Evolutionary conservation across 2,329 filamentous ascomycete genomes (phyloP), one percentile per base, ranked within the genome.

Genomic region (Botryotinia convoluta): DNA sequence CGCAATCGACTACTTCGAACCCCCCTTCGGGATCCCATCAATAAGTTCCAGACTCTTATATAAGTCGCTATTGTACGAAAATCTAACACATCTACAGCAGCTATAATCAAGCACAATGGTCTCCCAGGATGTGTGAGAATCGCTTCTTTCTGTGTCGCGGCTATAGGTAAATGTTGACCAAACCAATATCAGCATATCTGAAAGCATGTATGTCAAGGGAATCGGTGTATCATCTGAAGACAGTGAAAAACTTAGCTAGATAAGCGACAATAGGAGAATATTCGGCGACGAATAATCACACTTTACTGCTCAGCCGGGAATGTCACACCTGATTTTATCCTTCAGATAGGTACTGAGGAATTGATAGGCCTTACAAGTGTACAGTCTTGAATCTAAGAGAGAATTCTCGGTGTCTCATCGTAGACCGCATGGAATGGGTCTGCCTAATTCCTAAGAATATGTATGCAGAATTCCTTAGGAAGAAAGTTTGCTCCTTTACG

Each of bases 201-300:
- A 14, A 12, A 20, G 29, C 26, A 51, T 51, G 3, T 59, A 10
- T 32, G 4, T 2, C 3, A 29, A 57, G n/a, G 14, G 0, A 39
- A 20, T 62, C 16, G 26, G 14, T 29, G 5, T 20, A 29, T 29
- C 16, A 62, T 42, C 26, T 14, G 8, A 42, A 1, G 14, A 62
- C 0, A 42, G 7, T 26, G 8, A n/a, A 42, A 42, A 9, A 3
- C 0, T 16, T 1, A 1, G 8, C 8, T 20, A 42, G 16, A n/a
- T 18, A 29, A 62, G 29, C 26, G 16, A 29, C 26, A 42, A 62
- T 10, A 42, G n/a, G n/a, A n/a, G n/a, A 18, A 10, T n/a, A 12
- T 14, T 35, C 8, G 7, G 26, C 26, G 0, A 29, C 18, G 4
- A 42, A 18, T 1, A 20, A 29, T 9, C 22, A 1, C 4, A 39